phyloP scores from a whole-genome alignment of 805 yeast genomes.

The Scheffersomyces stipitis region DNA sequence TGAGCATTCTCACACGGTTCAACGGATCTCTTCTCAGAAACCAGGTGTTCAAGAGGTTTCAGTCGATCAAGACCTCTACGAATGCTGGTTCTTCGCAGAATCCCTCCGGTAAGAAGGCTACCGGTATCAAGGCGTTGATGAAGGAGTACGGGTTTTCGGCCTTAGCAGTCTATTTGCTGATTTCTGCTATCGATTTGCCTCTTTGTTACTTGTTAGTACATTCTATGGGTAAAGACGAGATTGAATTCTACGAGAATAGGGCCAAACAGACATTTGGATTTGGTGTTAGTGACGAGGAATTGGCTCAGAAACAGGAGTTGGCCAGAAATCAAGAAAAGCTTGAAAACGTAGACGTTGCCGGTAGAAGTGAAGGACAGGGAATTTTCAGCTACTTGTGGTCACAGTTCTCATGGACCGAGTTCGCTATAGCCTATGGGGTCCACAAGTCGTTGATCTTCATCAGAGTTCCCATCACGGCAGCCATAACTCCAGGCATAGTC shows the following conservation, averaged over 20 bases:
- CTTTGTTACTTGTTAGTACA: constrained; percentile 81
- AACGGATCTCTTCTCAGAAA: constrained; percentile 1
- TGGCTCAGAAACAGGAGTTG: constrained; percentile 35
- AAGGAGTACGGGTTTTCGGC: constrained; percentile 92
- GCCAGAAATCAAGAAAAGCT: constrained; percentile 26
- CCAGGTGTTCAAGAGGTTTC: constrained; percentile 13
- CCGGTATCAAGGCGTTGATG: constrained; percentile 62
- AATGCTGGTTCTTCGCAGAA: constrained; percentile 1
- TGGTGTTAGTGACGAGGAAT: constrained; percentile 48
- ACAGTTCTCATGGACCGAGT: constrained; percentile 69
- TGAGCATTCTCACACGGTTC: no score
- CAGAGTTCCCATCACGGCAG: constrained; percentile 88
- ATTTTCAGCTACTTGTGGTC: constrained; percentile 16
- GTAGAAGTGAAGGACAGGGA: constrained; percentile 10
- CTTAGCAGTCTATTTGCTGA: constrained; percentile 73
- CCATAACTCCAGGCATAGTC: constrained; percentile 82
- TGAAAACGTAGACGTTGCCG: constrained; percentile 17
- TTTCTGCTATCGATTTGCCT: constrained; percentile 80
- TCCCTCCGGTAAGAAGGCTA: constrained; percentile 26
- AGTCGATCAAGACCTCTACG: constrained; percentile 18
- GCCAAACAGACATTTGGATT: constrained; percentile 64
- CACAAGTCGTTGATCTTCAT: constrained; percentile 85
- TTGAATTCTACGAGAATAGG: constrained; percentile 62
- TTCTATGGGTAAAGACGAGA: constrained; percentile 80
- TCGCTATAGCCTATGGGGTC: constrained; percentile 86